Evolutionary conservation across 1,139 yeast genomes (phyloP).

Genomic region (Geotrichum citri-aurantii): DNA sequence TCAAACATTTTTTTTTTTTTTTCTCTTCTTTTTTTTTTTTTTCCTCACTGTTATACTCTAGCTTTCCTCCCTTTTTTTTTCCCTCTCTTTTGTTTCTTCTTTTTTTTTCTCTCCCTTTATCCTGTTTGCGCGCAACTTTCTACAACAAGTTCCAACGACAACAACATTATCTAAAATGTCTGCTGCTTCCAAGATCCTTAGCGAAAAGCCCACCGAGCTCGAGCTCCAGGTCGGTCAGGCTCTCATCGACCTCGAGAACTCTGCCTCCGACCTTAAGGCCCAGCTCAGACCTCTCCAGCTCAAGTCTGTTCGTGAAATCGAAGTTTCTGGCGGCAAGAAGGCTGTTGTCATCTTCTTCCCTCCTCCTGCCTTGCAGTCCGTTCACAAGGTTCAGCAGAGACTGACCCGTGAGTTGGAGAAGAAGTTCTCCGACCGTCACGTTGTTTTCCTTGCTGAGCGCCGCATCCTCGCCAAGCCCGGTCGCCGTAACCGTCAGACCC

Average conservation of each 20-base stretch:
- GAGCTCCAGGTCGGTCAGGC: conserved; percentile 99
- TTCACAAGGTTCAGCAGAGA: conserved; percentile 91
- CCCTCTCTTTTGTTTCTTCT: background rate
- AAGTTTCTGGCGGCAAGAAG: conserved; percentile 97
- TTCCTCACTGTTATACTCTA: background rate
- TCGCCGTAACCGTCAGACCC: conserved; percentile 75
- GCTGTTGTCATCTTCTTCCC: conserved; percentile 98
- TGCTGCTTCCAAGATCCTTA: conserved; percentile 89
- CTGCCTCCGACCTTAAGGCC: conserved; percentile 92
- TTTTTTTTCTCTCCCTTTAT: background rate
- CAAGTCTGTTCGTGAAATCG: conserved; percentile 97
- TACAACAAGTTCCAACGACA: conserved; percentile 4
- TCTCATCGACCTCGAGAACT: conserved; percentile 91
- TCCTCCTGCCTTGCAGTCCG: conserved; percentile 85
- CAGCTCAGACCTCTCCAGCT: conserved; percentile 98
- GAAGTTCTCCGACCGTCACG: conserved; percentile 99
- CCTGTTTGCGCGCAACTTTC: conserved; percentile 3
- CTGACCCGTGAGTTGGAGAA: conserved; percentile 99
- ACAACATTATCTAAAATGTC: conserved; percentile 54
- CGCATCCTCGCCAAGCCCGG: conserved; percentile 96
- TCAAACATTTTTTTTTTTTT: conserved; percentile 10
- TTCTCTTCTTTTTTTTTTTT: background rate
- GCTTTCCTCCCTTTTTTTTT: conserved; percentile 1
- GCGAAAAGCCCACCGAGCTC: conserved; percentile 78
- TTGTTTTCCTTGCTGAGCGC: conserved; percentile 98